Evolutionary conservation across 2,329 filamentous ascomycete species (phyloP), one percentile per base, ranked within the genome.

Genomic region (Claviceps fusiformis): DNA sequence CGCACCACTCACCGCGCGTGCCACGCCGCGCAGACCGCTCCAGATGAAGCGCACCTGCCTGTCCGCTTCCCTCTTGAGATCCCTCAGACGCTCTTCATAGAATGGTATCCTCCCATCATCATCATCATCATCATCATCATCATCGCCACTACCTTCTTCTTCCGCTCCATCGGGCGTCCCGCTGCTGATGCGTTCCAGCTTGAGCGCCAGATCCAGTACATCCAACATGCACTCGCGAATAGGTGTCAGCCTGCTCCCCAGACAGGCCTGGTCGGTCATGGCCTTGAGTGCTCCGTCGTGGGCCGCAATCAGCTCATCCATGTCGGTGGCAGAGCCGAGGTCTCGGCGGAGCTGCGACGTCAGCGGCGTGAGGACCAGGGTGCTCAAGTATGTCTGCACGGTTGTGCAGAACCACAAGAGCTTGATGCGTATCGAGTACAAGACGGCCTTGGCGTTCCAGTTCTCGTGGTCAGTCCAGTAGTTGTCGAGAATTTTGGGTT

Each of bases 321-420:
- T 81, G 60, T 92, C 89, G 31, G 78, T 75, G 0, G 88, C 82
- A 6, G 72, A 70, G 15, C 70, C 68, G 53, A 96, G 75, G 0
- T 76, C 72, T 2, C 68, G 65, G 6, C 72, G 71, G 72, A 96
- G 78, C 35, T 74, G 72, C 2, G 68, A 63, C 2, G 77, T 79
- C 27, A 82, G 75, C 0, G 82, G 79, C 0, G 77, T 78, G 0
- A 95, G 75, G 1, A 91, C 86, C 2, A 89, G 77, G 17, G 82
- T 85, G 3, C 83, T 84, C 5, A 95, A 71, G 64, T 95, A 93
- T 9, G 83, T 83, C 62, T 89, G 85, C 1, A 95, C 63, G 0
- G 79, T 81, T 59, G 84, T 85, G 59, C 81, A 80, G 68, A 95
- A 92, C 86, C 88, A 92, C 11, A 90, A 71, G 3, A 95, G 74